A percentile compares a stretch with the other conserved stretches of the same genome.
Conservation (phyloP, 2,329 filamentous ascomycete species). For the Nemania bipapillata region DNA sequence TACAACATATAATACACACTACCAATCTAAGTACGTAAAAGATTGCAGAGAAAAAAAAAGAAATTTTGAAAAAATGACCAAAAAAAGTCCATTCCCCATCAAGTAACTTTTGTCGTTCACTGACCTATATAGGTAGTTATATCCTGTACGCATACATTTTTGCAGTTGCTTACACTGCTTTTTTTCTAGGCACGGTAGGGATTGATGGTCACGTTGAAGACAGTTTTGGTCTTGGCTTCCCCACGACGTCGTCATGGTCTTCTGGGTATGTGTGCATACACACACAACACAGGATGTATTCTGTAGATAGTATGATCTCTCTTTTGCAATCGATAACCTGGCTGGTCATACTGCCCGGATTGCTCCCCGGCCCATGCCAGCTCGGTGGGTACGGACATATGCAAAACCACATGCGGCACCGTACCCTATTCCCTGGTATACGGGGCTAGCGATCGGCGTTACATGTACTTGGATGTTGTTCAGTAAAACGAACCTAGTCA, state of each 20-base stretch:
- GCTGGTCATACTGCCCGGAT: background rate
- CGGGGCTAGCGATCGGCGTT: conserved; percentile 18
- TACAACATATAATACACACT: too few relatives aligned
- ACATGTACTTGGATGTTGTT: too few relatives aligned
- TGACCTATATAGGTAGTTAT: background rate
- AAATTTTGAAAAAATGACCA: conserved; percentile 19
- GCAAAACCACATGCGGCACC: background rate
- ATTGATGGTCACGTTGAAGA: background rate
- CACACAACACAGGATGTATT: too few relatives aligned
- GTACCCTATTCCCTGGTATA: background rate
- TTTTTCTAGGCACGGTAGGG: background rate
- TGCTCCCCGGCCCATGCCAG: conserved; percentile 7
- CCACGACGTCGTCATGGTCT: background rate
- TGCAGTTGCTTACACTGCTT: background rate
- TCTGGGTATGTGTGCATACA: too few relatives aligned
- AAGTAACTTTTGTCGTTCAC: background rate
- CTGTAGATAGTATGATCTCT: background rate
- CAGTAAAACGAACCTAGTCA: too few relatives aligned
- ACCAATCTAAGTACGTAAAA: background rate
- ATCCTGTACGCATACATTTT: background rate
- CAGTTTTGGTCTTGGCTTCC: background rate
- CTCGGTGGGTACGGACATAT: background rate
- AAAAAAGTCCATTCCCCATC: background rate
- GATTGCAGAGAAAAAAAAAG: background rate
- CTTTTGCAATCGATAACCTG: background rate